A percentile compares a stretch with the other conserved stretches of the same genome.
Evolutionary conservation across 179 eudicot species (phyloP).

Genomic region (Spinacia oleracea): DNA sequence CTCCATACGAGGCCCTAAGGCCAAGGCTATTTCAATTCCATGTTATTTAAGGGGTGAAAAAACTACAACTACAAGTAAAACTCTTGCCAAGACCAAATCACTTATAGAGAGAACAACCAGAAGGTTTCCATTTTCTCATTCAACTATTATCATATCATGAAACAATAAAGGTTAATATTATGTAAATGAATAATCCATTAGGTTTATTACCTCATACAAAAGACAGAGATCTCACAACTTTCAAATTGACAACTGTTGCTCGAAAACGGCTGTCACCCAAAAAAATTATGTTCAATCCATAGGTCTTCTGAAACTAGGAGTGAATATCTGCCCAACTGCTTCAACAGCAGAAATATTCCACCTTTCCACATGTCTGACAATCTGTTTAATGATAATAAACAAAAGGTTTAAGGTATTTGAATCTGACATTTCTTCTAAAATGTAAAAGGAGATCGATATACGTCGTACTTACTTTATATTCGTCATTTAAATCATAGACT

Average conservation of each 20-base stretch:
- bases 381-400: constrained; percentile 39
- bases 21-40: neutral
- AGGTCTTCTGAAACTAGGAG: constrained; percentile 41
- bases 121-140: neutral
- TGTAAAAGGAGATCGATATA: neutral
- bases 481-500: constrained; percentile 56
- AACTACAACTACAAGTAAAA: neutral
- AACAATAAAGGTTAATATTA: neutral
- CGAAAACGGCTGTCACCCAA: constrained; percentile 9
- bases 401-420: neutral
- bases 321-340: constrained; percentile 87
- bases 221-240: neutral
- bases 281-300: constrained; percentile 23
- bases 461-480: constrained; percentile 60
- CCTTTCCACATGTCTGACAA: constrained; percentile 78
- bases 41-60: neutral
- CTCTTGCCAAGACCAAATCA: neutral
- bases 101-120: too few species aligned
- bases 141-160: neutral
- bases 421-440: constrained; percentile 2
- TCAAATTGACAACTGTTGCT: constrained; percentile 1
- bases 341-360: constrained; percentile 88
- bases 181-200: neutral
- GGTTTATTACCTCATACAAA: neutral
- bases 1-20: neutral